Evolutionary conservation across 257 asterid genomes (phyloP).

Genomic region (Eucommia ulmoides): DNA sequence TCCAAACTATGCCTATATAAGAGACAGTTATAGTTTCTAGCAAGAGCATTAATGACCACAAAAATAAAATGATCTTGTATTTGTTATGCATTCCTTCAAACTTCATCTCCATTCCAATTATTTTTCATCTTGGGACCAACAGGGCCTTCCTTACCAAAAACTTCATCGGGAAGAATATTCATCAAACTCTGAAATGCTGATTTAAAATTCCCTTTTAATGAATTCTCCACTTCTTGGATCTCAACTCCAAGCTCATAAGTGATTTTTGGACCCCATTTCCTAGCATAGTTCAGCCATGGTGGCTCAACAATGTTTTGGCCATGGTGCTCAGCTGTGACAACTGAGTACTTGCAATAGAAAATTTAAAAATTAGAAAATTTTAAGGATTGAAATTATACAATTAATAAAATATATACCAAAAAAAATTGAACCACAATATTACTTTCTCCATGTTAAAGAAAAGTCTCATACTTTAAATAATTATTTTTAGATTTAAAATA

Average conservation of each 20-base stretch:
- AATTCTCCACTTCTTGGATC: conserved; percentile 13
- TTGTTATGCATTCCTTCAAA: background rate
- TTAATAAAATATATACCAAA: too few species aligned
- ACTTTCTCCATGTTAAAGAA: too few species aligned
- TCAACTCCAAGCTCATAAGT: conserved; percentile 32
- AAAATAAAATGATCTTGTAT: too few species aligned
- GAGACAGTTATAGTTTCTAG: too few species aligned
- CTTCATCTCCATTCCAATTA: conserved; percentile 60
- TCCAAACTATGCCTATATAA: too few species aligned
- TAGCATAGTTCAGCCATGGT: conserved; percentile 55
- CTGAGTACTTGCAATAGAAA: conserved; percentile 22
- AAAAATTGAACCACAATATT: too few species aligned
- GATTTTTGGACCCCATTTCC: conserved; percentile 70
- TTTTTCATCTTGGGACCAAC: conserved; percentile 65
- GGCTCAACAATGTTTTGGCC: conserved; percentile 36
- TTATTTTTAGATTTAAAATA: too few species aligned
- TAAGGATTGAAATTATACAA: too few species aligned
- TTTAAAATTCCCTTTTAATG: conserved; percentile 22
- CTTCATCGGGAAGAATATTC: conserved; percentile 41
- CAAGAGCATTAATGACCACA: too few species aligned
- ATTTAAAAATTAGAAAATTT: too few species aligned
- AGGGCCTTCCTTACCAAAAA: conserved; percentile 63
- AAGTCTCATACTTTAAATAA: too few species aligned
- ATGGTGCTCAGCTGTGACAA: conserved; percentile 47
- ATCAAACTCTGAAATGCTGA: conserved; percentile 25